Evolutionary conservation across 768 basidiomycete species (phyloP).

Genomic region (Royoungia palumana): DNA sequence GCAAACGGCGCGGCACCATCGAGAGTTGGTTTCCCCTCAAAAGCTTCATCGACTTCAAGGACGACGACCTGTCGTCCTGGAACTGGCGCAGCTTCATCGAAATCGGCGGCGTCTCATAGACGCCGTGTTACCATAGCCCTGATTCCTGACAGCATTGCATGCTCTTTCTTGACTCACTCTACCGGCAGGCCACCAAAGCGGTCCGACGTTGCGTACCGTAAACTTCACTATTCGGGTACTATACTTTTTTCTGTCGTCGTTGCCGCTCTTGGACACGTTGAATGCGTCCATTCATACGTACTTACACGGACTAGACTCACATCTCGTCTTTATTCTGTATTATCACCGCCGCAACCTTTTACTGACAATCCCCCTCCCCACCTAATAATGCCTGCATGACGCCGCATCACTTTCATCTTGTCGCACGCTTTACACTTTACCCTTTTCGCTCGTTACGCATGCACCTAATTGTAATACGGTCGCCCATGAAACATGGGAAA

Average conservation of each 20-base stretch:
- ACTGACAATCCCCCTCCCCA: background rate
- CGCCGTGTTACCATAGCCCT: background rate
- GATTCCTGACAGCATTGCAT: background rate
- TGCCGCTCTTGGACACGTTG: background rate
- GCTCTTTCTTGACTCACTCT: background rate
- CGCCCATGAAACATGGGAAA: background rate
- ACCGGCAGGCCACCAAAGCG: slow-evolving; percentile 3
- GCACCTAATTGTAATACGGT: background rate
- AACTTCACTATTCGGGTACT: slow-evolving; percentile 8
- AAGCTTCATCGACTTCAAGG: slow-evolving; percentile 64
- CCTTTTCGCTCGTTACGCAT: background rate
- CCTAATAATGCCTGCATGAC: slow-evolving; percentile 10
- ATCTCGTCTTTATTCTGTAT: slow-evolving; percentile 13
- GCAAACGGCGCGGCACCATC: slow-evolving; percentile 41
- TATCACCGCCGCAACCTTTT: background rate
- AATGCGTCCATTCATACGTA: slow-evolving; percentile 19
- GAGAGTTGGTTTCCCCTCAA: slow-evolving; percentile 54
- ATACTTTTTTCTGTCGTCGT: slow-evolving; percentile 8
- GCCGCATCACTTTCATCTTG: slow-evolving; percentile 2
- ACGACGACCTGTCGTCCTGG: slow-evolving; percentile 44
- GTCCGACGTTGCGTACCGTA: slow-evolving; percentile 3
- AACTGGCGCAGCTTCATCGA: slow-evolving; percentile 66
- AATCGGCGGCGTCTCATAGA: slow-evolving; percentile 37
- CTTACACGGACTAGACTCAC: slow-evolving; percentile 15
- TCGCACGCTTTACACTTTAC: slow-evolving; percentile 3